These are phyloP conservation scores for Lantana camara DNA, from an alignment of 257 asterid species.

Conservation along the genomic window DNA sequence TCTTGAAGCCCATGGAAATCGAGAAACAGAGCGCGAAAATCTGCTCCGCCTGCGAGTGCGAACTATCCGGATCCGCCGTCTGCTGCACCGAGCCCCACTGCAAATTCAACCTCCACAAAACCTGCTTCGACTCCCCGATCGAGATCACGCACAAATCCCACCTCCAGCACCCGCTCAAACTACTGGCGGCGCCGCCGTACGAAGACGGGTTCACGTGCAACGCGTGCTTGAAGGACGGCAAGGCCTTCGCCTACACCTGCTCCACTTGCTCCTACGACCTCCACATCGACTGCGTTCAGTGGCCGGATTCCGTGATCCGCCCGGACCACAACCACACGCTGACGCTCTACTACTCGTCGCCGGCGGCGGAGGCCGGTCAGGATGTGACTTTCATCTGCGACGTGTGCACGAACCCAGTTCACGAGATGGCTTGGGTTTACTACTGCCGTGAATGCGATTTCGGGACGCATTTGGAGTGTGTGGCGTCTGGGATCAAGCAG, in stretches of 20 bases:
- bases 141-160: conserved; percentile 59
- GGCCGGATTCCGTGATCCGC: conserved; percentile 47
- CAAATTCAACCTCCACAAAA: conserved; percentile 59
- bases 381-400: conserved; percentile 53
- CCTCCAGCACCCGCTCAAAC: conserved; percentile 56
- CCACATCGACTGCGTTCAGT: conserved; percentile 45
- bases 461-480: conserved; percentile 72
- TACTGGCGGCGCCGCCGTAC: conserved; percentile 54
- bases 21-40: conserved; percentile 30
- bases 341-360: conserved; percentile 49
- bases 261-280: conserved; percentile 53
- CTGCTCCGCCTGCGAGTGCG: conserved; percentile 65
- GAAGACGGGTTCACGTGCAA: conserved; percentile 65
- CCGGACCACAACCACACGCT: conserved; percentile 55
- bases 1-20: conserved; percentile 39
- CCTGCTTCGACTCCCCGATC: conserved; percentile 57
- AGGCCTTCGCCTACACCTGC: conserved; percentile 60
- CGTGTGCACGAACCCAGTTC: conserved; percentile 53
- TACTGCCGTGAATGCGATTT: conserved; percentile 66
- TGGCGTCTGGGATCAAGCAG: conserved; percentile 37
- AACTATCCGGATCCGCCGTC: conserved; percentile 45
- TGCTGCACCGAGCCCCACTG: conserved; percentile 55
- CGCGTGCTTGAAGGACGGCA: conserved; percentile 62
- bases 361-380: conserved; percentile 32
- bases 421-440: conserved; percentile 68